Evolutionary conservation across 768 basidiomycete genomes (phyloP).

Genomic region (Pholiota conissans): DNA sequence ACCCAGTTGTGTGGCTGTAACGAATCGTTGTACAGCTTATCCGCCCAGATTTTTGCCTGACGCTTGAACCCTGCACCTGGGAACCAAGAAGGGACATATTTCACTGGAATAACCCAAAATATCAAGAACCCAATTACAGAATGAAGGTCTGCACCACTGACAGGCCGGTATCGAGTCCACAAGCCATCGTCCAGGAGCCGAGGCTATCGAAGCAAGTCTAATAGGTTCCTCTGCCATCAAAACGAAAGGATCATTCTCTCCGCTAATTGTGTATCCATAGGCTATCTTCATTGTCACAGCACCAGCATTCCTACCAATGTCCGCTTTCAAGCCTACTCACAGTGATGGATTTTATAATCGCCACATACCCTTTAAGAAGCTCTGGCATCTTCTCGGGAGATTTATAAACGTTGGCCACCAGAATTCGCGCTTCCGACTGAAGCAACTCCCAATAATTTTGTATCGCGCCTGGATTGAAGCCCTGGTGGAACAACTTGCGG

Average conservation of each 20-base stretch:
- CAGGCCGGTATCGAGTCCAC: background rate
- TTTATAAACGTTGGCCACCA: constrained; percentile 25
- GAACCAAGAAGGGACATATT: constrained; percentile 39
- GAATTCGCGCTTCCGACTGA: constrained; percentile 22
- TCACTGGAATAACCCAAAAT: constrained; percentile 22
- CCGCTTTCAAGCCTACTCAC: no score
- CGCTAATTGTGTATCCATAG: background rate
- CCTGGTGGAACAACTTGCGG: constrained; percentile 32
- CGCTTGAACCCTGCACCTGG: constrained; percentile 40
- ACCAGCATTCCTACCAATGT: background rate
- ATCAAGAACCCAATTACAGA: background rate
- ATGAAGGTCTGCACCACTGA: background rate
- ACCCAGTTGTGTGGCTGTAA: constrained; percentile 43
- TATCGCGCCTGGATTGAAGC: constrained; percentile 29
- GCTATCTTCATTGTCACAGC: background rate
- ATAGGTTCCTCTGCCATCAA: background rate
- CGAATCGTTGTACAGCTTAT: constrained; percentile 30
- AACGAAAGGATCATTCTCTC: background rate
- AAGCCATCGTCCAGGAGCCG: background rate
- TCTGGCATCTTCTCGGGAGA: constrained; percentile 24
- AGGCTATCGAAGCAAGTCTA: background rate
- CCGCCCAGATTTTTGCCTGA: constrained; percentile 18
- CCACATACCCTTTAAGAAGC: constrained; percentile 25
- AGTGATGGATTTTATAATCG: no score
- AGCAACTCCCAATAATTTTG: constrained; percentile 24